These are phyloP conservation scores for Alternaria sp. DNA, from an alignment of 2,329 filamentous ascomycete genomes.

Conservation along the genomic window DNA sequence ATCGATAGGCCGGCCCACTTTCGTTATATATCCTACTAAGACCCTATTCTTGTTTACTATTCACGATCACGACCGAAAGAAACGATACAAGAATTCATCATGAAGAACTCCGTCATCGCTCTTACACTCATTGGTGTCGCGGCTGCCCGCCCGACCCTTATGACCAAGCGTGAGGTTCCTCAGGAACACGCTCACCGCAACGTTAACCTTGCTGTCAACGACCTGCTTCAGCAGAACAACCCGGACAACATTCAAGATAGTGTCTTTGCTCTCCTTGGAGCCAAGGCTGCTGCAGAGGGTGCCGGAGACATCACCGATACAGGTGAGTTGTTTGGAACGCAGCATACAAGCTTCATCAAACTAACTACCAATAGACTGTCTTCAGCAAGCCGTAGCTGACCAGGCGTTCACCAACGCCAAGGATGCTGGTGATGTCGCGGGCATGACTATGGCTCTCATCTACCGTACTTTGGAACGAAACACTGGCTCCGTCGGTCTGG, in stretches of 20 bases:
- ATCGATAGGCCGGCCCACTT: slow-evolving; percentile 49
- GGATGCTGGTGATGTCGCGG: slow-evolving; percentile 60
- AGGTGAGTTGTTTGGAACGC: slow-evolving; percentile 25
- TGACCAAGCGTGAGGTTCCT: slow-evolving; percentile 61
- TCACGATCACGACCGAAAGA: slow-evolving; percentile 11
- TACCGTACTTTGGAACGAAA: slow-evolving; percentile 68
- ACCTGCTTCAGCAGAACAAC: slow-evolving; percentile 57
- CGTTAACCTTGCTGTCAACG: slow-evolving; percentile 58
- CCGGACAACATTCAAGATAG: slow-evolving; percentile 60
- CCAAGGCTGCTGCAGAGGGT: slow-evolving; percentile 60
- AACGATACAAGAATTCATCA: slow-evolving; percentile 26
- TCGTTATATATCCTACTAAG: slow-evolving; percentile 22
- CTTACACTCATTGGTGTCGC: slow-evolving; percentile 43
- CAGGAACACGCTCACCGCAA: slow-evolving; percentile 66
- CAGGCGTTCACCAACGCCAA: slow-evolving; percentile 70
- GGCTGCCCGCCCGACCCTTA: slow-evolving; percentile 36
- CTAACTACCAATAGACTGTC: slow-evolving; percentile 57
- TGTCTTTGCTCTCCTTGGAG: slow-evolving; percentile 64
- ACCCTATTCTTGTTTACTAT: slow-evolving; percentile 6
- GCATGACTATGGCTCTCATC: slow-evolving; percentile 64
- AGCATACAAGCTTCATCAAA: background rate
- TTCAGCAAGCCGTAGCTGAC: slow-evolving; percentile 67
- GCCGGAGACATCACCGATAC: slow-evolving; percentile 60
- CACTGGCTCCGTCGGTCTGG: slow-evolving; percentile 65
- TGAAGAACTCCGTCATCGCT: slow-evolving; percentile 47